A percentile compares a stretch with the other conserved stretches of the same genome.
phyloP scores from a whole-genome alignment of 768 basidiomycete genomes.

The Strobilomyces echinocephalus region DNA sequence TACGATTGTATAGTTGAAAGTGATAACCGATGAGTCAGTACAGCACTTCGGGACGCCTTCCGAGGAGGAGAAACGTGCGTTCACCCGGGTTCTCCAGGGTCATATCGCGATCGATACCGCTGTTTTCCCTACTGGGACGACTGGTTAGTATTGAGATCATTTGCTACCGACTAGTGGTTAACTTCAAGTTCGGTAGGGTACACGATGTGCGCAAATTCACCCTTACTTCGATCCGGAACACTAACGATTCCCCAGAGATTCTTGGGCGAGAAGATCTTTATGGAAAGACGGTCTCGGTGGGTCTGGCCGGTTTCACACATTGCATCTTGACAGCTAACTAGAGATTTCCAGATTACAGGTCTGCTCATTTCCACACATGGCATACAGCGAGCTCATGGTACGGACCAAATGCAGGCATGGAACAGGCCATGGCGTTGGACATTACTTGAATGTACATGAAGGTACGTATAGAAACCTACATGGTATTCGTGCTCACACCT shows the following conservation, averaged over 20 bases:
- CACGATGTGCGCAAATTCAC: conserved; percentile 40
- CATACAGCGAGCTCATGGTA: not conserved
- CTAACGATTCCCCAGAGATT: conserved; percentile 48
- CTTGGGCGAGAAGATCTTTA: conserved; percentile 70
- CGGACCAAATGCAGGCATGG: conserved; percentile 55
- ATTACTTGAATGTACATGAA: conserved; percentile 94
- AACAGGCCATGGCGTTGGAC: conserved; percentile 93
- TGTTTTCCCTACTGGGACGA: conserved; percentile 77
- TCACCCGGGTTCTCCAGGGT: conserved; percentile 88
- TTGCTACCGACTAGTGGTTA: not conserved
- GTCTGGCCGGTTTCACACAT: conserved; percentile 10
- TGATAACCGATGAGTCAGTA: not conserved
- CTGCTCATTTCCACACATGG: conserved; percentile 1
- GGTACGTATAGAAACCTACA: conserved; percentile 20
- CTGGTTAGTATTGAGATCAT: conserved; percentile 41
- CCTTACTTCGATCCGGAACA: not conserved
- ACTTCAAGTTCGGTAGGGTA: conserved; percentile 38
- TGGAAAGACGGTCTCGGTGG: conserved; percentile 87
- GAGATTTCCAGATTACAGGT: conserved; percentile 51
- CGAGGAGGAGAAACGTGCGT: conserved; percentile 77
- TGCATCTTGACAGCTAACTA: not conserved
- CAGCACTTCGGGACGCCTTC: conserved; percentile 89
- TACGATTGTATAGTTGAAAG: not conserved
- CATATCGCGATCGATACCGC: conserved; percentile 86
- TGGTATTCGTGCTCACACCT: conserved; percentile 3